Evolutionary conservation across 306 rosid species (phyloP), one percentile per base, ranked within the genome.

Genomic region (Vigna hirtella): DNA sequence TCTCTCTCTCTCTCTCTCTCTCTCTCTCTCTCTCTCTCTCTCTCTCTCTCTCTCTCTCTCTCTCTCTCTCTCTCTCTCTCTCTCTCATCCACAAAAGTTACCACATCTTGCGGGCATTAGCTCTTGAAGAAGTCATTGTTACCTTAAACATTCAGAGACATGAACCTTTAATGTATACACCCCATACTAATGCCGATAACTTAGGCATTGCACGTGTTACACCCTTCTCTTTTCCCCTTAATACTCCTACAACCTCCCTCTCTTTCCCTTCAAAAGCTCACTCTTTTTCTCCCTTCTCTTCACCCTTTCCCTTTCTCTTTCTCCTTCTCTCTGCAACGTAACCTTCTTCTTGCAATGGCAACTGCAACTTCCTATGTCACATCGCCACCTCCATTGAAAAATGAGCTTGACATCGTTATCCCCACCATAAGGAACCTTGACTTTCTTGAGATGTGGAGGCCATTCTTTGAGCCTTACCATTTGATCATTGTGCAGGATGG

Each of bases 381-480:
- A 12, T 28, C 73, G 20, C 1, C 79, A 57, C 86, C 93, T 1
- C 61, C 47, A 42, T 73, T 93, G 85, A 93, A 84, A 50, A 90
- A 93, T 78, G 96, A 93, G 86, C 96, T 93, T 30, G 98, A 93
- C 76, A 93, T 93, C 56, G 94, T 93, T 53, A 93, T 93, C 62
- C 98, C 98, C 9, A 93, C 98, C 9, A 93, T 93, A 59, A 80
- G 98, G 76, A 93, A 93, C 82, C 94, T 93, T 58, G 98, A 93
- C 62, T 93, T 93, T 78, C 88, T 91, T 8, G 96, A 93, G 83
- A 93, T 91, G 98, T 91, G 98, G 98, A 83, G 97, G 78, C 94
- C 98, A 1, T 93, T 82, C 75, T 85, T 93, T 1, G 81, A 91
- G 77, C 94, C 94, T 4, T 93, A 93, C 48, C 96, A 93, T 40